phyloP scores from a whole-genome alignment of 768 basidiomycete genomes.

The Russula virescens region DNA sequence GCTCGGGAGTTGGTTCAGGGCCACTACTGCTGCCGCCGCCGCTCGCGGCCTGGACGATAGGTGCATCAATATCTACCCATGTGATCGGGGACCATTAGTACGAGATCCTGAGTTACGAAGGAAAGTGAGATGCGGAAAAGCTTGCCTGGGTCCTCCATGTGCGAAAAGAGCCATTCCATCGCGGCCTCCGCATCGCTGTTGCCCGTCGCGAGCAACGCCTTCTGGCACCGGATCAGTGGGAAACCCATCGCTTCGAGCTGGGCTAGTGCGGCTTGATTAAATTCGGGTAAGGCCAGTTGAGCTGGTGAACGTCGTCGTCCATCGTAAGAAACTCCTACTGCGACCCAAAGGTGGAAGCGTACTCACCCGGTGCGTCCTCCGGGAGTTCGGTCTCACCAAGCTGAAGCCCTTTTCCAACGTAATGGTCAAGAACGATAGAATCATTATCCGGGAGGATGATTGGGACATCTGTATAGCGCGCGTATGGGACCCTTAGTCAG shows the following conservation, averaged over 20 bases:
- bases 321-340: not conserved
- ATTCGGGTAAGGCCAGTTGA: constrained; percentile 47
- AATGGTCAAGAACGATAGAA: constrained; percentile 53
- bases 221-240: constrained; percentile 77
- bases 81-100: not conserved
- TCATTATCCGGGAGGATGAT: constrained; percentile 59
- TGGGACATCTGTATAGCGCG: constrained; percentile 63
- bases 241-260: constrained; percentile 91
- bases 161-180: constrained; percentile 93
- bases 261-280: constrained; percentile 67
- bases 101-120: not conserved
- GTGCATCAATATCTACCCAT: constrained; percentile 75
- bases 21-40: constrained; percentile 22
- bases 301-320: constrained; percentile 14
- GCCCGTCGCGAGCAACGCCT: constrained; percentile 85
- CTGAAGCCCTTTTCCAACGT: constrained; percentile 67
- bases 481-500: not conserved
- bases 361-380: constrained; percentile 40
- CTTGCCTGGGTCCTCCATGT: constrained; percentile 91
- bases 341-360: not conserved
- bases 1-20: constrained; percentile 61
- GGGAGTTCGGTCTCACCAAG: constrained; percentile 65
- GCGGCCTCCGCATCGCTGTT: constrained; percentile 69
- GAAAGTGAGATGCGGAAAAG: not conserved
- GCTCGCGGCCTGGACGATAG: constrained; percentile 40